A percentile compares a stretch with the other conserved stretches of the same genome.
These are phyloP conservation scores for Neonectria punicea DNA, from an alignment of 2,329 filamentous ascomycete species.

Conservation along the genomic window DNA sequence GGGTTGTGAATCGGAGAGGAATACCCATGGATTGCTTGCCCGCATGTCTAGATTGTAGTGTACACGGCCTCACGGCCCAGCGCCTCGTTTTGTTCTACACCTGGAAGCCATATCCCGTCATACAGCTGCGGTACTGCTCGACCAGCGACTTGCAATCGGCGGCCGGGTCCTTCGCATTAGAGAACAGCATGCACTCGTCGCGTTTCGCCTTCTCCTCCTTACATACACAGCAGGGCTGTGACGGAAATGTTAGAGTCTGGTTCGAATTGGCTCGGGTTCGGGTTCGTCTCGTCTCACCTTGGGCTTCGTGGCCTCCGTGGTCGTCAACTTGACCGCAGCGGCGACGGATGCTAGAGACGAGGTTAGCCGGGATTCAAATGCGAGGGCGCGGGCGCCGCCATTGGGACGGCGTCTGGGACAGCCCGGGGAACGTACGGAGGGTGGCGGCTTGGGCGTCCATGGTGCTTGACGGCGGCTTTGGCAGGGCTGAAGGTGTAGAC, in stretches of 20 bases:
- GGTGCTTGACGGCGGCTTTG: constrained; percentile 31
- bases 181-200: constrained; percentile 99
- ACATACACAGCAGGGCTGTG: constrained; percentile 95
- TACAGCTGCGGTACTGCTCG: constrained; percentile 88
- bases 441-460: constrained; percentile 48
- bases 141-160: constrained; percentile 86
- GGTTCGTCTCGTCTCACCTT: constrained; percentile 50
- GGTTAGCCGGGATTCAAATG: constrained; percentile 20
- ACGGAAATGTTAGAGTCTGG: constrained; percentile 15
- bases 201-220: constrained; percentile 91
- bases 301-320: constrained; percentile 52
- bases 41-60: constrained; percentile 41
- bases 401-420: neutral
- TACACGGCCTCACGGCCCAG: constrained; percentile 34
- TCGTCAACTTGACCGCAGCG: constrained; percentile 43
- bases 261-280: constrained; percentile 40
- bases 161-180: constrained; percentile 81
- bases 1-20: constrained; percentile 33
- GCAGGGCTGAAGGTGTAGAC: constrained; percentile 24
- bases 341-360: constrained; percentile 35
- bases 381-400: neutral
- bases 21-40: constrained; percentile 33
- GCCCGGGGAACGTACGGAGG: constrained; percentile 38
- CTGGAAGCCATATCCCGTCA: constrained; percentile 93
- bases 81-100: constrained; percentile 51